A percentile compares a stretch with the other conserved stretches of the same genome.
phyloP scores from a whole-genome alignment of 345 rosid species.

The Linum lewisii region DNA sequence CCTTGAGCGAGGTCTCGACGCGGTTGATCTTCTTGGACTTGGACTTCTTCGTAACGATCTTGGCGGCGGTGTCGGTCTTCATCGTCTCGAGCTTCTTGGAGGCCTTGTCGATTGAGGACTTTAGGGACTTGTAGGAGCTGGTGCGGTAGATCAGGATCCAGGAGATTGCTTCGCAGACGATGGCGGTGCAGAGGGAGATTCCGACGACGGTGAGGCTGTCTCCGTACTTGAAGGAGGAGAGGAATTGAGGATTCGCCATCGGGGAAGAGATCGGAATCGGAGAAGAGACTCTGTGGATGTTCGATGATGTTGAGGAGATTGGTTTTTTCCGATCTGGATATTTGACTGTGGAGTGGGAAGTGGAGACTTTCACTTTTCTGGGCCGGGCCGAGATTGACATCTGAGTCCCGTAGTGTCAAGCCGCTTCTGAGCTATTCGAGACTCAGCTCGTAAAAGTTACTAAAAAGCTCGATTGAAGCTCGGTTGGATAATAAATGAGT shows the following conservation, averaged over 20 bases:
- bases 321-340: background rate
- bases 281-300: too few species aligned
- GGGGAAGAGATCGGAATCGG: background rate
- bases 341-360: background rate
- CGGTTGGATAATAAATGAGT: too few species aligned
- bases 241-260: constrained; percentile 16
- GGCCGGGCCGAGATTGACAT: too few species aligned
- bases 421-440: too few species aligned
- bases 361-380: too few species aligned
- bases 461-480: too few species aligned
- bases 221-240: constrained; percentile 46
- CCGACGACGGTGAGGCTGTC: constrained; percentile 83
- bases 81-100: constrained; percentile 90
- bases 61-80: constrained; percentile 55
- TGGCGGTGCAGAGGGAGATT: constrained; percentile 87
- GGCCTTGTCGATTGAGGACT: constrained; percentile 90
- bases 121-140: constrained; percentile 77
- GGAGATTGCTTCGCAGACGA: constrained; percentile 89
- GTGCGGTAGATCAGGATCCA: constrained; percentile 98
- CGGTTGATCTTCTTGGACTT: constrained; percentile 95
- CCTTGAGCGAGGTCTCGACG: constrained; percentile 84
- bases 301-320: background rate
- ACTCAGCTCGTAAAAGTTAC: too few species aligned
- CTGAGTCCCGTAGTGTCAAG: too few species aligned
- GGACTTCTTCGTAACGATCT: constrained; percentile 54